Conservation (phyloP, 2,329 filamentous ascomycete genomes). For the Zymoseptoria brevis region DNA sequence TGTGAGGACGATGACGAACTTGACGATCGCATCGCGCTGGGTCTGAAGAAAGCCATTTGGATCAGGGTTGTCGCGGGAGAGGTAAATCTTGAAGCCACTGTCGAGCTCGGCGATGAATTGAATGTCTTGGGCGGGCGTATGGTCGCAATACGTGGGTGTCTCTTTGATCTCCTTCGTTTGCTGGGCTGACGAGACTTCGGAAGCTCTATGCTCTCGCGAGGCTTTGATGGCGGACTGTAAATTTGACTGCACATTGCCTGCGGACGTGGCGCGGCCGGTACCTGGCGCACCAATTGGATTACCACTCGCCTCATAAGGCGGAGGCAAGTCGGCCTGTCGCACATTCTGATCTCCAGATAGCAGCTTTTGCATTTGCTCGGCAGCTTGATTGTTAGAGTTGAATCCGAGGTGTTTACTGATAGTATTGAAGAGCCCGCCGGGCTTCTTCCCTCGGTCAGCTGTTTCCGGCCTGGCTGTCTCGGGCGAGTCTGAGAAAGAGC, state of each 20-base stretch:
- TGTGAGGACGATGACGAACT: conserved; percentile 61
- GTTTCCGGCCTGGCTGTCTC: conserved; percentile 29
- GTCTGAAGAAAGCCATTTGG: conserved; percentile 51
- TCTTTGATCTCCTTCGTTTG: conserved; percentile 68
- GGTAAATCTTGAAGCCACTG: conserved; percentile 66
- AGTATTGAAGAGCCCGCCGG: conserved; percentile 57
- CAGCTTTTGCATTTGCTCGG: conserved; percentile 27
- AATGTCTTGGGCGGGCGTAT: conserved; percentile 64
- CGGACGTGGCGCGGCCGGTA: conserved; percentile 33
- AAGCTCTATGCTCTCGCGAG: conserved; percentile 67
- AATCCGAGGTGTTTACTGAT: conserved; percentile 50
- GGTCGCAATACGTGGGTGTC: conserved; percentile 74
- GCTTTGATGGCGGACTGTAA: conserved; percentile 71
- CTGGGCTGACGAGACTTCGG: conserved; percentile 64
- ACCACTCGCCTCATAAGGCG: conserved; percentile 23
- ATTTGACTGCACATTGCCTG: conserved; percentile 54
- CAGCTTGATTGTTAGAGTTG: conserved; percentile 37
- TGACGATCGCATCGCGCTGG: conserved; percentile 56
- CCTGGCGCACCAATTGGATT: conserved; percentile 15
- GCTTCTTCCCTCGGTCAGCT: conserved; percentile 32
- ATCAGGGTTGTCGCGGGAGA: conserved; percentile 49
- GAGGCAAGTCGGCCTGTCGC: conserved; percentile 21
- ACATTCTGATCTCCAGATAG: conserved; percentile 10
- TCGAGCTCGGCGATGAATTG: conserved; percentile 60
- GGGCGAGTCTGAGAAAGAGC: conserved; percentile 60